Evolutionary conservation across 2,329 filamentous ascomycete genomes (phyloP).

Genomic region (Sporothrix schenckii): DNA sequence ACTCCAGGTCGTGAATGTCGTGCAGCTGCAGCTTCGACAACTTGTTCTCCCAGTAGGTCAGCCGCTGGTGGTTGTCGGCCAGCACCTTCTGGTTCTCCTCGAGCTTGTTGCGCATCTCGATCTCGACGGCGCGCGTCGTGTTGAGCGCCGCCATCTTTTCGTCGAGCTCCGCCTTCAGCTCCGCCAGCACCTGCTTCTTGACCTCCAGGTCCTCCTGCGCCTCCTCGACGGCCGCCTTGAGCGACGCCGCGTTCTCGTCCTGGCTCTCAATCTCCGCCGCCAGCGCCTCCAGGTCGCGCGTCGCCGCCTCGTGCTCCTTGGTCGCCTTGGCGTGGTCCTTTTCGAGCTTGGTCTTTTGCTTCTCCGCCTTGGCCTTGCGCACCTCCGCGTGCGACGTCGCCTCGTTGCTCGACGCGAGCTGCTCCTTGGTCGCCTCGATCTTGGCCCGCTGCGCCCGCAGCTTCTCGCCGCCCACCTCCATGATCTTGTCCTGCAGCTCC

Average conservation of each 20-base stretch:
- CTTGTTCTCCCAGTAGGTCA: conserved; percentile 88
- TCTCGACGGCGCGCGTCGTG: conserved; percentile 83
- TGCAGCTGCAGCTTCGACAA: conserved; percentile 80
- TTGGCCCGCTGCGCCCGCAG: conserved; percentile 86
- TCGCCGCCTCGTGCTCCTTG: conserved; percentile 74
- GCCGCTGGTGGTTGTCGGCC: conserved; percentile 79
- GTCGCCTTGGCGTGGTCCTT: conserved; percentile 78
- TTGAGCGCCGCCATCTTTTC: conserved; percentile 85
- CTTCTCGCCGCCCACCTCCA: conserved; percentile 95
- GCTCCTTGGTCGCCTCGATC: conserved; percentile 85
- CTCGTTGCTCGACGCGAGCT: conserved; percentile 79
- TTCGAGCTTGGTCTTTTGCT: conserved; percentile 83
- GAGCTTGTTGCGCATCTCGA: conserved; percentile 97
- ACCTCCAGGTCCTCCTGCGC: conserved; percentile 75
- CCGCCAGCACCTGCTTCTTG: conserved; percentile 78
- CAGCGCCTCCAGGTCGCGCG: conserved; percentile 73
- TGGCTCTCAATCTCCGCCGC: conserved; percentile 79
- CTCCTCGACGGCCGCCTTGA: conserved; percentile 74
- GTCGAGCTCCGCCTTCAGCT: conserved; percentile 83
- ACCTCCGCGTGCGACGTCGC: conserved; percentile 85
- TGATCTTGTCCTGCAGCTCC: conserved; percentile 90
- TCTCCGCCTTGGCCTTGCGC: conserved; percentile 88
- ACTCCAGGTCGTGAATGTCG: conserved; percentile 70
- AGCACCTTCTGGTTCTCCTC: conserved; percentile 94
- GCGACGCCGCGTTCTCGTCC: conserved; percentile 71